These are phyloP conservation scores for Platanthera zijinensis DNA, from an alignment of 106 monocot genomes.

Conservation along the genomic window DNA sequence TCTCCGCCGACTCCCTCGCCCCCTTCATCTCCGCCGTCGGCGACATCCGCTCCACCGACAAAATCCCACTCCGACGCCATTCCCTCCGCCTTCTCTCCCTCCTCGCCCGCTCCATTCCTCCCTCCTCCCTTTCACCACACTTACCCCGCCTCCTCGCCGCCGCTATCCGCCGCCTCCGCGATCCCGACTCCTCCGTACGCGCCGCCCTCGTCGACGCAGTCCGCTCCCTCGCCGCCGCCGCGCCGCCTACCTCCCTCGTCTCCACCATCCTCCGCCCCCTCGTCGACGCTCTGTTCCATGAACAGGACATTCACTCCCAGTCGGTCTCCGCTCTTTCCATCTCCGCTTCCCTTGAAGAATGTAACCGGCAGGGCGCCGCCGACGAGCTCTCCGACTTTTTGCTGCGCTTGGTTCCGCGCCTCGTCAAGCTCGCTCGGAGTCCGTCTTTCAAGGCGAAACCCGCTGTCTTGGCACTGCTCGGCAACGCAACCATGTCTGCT, in stretches of 20 bases:
- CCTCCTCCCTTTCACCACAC: conserved; percentile 26
- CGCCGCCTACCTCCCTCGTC: conserved; percentile 9
- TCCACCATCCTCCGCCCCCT: conserved; percentile 42
- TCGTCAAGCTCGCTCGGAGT: conserved; percentile 56
- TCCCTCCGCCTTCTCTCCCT: conserved; percentile 55
- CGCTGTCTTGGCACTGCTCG: conserved; percentile 55
- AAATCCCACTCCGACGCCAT: conserved; percentile 78
- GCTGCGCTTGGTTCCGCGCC: conserved; percentile 50
- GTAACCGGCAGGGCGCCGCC: conserved; percentile 4
- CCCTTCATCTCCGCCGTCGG: conserved; percentile 71
- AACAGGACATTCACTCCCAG: conserved; percentile 79
- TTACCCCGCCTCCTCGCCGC: conserved; percentile 66
- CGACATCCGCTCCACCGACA: conserved; percentile 62
- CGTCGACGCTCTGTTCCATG: conserved; percentile 69
- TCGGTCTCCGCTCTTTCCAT: conserved; percentile 49
- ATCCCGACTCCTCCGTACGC: conserved; percentile 86
- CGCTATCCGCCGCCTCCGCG: conserved; percentile 68
- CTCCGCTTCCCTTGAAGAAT: conserved; percentile 56
- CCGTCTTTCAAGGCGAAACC: conserved; percentile 80
- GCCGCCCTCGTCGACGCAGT: conserved; percentile 71
- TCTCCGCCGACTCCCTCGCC: conserved; percentile 34
- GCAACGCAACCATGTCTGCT: conserved; percentile 26
- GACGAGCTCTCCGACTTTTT: conserved; percentile 27
- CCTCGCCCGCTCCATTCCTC: conserved; percentile 29
- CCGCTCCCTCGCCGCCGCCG: conserved; percentile 43